A percentile compares a stretch with the other conserved stretches of the same genome.
Evolutionary conservation across 345 rosid genomes (phyloP).

Genomic region (Lepidium didymum): DNA sequence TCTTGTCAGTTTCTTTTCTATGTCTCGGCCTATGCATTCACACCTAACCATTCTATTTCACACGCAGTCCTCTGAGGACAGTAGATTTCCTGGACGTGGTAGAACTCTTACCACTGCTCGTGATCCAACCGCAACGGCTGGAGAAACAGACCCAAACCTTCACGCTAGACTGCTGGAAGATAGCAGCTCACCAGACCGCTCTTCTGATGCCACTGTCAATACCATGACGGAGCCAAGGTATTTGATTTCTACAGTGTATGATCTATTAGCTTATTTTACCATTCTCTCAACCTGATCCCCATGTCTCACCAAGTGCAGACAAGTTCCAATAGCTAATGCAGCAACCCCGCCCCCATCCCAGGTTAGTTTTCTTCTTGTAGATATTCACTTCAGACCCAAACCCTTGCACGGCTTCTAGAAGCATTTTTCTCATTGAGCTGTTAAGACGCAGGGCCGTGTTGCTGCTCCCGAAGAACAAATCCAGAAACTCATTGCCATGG

Average conservation of each 20-base stretch:
- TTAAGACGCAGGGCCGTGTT: constrained; percentile 36
- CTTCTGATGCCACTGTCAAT: constrained; percentile 32
- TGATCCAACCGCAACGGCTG: constrained; percentile 36
- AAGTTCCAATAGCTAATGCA: constrained; percentile 22
- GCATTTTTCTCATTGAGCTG: not conserved
- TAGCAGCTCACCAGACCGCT: constrained; percentile 32
- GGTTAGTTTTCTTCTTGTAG: constrained; percentile 29
- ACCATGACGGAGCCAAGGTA: constrained; percentile 45
- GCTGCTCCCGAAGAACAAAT: constrained; percentile 58
- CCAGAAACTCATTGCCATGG: constrained; percentile 83
- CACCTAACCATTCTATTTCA: constrained; percentile 5
- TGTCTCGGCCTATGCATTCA: not conserved
- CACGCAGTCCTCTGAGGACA: constrained; percentile 56
- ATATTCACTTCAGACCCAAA: not conserved
- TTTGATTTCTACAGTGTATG: not conserved
- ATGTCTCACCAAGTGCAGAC: constrained; percentile 8
- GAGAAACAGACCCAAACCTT: constrained; percentile 60
- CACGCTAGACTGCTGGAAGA: constrained; percentile 75
- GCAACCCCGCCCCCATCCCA: constrained; percentile 33
- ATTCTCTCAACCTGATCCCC: not conserved
- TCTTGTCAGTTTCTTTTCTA: not conserved
- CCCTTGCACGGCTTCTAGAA: not conserved
- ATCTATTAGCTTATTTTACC: not conserved
- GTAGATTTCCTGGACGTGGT: constrained; percentile 77
- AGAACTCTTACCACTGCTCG: constrained; percentile 55